These are phyloP conservation scores for Cladophialophora chaetospira DNA, from an alignment of 2,329 filamentous ascomycete genomes.

Conservation along the genomic window DNA sequence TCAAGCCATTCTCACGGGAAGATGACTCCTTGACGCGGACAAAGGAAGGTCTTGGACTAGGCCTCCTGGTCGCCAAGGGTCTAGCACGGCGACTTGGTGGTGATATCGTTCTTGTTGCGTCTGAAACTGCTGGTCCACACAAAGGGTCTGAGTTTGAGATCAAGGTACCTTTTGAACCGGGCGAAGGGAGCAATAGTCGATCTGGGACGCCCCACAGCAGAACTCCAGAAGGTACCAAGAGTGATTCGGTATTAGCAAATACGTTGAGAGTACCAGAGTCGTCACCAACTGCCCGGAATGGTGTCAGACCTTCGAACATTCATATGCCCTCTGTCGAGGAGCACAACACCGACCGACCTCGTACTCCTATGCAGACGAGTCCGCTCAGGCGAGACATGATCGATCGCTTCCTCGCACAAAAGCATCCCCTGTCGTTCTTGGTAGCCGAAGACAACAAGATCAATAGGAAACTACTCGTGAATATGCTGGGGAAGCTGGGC, in stretches of 20 bases:
- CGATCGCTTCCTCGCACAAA: slow-evolving; percentile 60
- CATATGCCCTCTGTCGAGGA: slow-evolving; percentile 1
- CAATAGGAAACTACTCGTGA: slow-evolving; percentile 67
- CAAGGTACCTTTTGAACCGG: slow-evolving; percentile 60
- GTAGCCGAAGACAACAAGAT: slow-evolving; percentile 74
- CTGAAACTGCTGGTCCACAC: slow-evolving; percentile 61
- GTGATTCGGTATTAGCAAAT: slow-evolving; percentile 6
- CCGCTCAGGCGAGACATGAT: slow-evolving; percentile 20
- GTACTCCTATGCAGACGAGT: neutral
- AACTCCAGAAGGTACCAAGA: slow-evolving; percentile 36
- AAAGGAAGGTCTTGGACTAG: slow-evolving; percentile 69
- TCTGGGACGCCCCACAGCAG: slow-evolving; percentile 52
- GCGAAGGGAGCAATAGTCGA: slow-evolving; percentile 49
- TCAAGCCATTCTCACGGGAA: slow-evolving; percentile 70
- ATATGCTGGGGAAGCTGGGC: slow-evolving; percentile 67
- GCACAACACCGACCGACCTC: neutral
- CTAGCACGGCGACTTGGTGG: slow-evolving; percentile 69
- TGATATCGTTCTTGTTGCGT: slow-evolving; percentile 65
- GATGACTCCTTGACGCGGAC: slow-evolving; percentile 68
- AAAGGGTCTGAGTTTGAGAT: slow-evolving; percentile 71
- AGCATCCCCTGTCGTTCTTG: slow-evolving; percentile 66
- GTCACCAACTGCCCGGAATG: slow-evolving; percentile 38
- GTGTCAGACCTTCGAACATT: neutral
- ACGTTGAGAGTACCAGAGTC: slow-evolving; percentile 3
- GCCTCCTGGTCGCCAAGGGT: slow-evolving; percentile 71